Evolutionary conservation across 164 flowering plant species (phyloP), one percentile per base, ranked within the genome.

Genomic region (Macadamia integrifolia): DNA sequence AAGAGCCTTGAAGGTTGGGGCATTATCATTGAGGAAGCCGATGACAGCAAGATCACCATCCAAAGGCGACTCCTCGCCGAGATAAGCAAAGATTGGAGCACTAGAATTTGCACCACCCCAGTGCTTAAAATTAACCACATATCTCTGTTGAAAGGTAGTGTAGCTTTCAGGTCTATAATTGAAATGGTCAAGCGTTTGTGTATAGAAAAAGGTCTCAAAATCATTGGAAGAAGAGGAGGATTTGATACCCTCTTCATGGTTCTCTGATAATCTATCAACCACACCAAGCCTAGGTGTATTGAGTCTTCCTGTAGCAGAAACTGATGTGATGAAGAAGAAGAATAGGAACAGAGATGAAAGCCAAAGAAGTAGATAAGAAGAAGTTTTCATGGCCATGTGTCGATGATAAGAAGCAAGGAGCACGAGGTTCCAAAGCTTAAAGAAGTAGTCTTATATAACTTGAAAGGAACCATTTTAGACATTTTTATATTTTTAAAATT

Each of bases 1-100:
- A 32, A 87, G 82, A 53, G 88, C 86, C 6, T 83, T 82, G 66
- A 85, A 80, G 6, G 28, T 66, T 23, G 73, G 69, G 4, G 89
- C 88, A 66, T 73, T 68, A 28, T 81, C 83, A 4, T 11, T 5
- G 14, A 79, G 74, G 65, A 84, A 78, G 0, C 84, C 85, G 48
- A 69, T 23, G n/a, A 0, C 14, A 13, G 7, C n/a, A 15, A 66
- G 7, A 55, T 67, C 69, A 13, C 6, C 11, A 18, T 58, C 74
- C 46, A 82, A 1, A 7, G 75, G 44, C 0, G 40, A 64, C 62
- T 86, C 90, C 5, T 56, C 83, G 0, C 90, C 85, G 0, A 74
- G 62, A 65, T 71, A 83, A 10, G 62, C 82, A 14, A 84, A 73
- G 18, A 86, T 86, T 0, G 88, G 90, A 23, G 23, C 23, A 23